Evolutionary conservation across 805 yeast species (phyloP), one percentile per base, ranked within the genome.

Genomic region (Wickerhamomyces kurtzmanii): DNA sequence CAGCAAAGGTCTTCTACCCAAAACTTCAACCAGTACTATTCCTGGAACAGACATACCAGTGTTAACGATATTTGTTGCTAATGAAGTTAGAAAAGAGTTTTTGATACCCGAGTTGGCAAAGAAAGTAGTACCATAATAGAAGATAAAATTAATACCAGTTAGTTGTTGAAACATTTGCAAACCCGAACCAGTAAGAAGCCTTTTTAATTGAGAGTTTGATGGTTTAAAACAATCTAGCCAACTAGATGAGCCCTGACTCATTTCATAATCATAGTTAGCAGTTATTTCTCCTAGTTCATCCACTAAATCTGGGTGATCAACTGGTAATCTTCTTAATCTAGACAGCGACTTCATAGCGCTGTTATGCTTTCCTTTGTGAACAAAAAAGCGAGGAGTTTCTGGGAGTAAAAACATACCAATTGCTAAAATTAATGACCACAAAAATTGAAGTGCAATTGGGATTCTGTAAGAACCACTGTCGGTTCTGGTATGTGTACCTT

Each of bases 371-470:
- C 69, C 71, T 37, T 70, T 69, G 27, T 68, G 69, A 17, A 83
- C 75, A 35, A 55, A 68, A 54, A 56, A 83, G 43, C 94, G 65
- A 21, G 94, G 93, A 23, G 81, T 65, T 45, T 82, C 94, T 15
- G 93, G 87, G 23, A 82, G 57, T 38, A 75, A 62, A 34, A 72
- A 47, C 63, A 82, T 65, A 26, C 91, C 91, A 22, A 51, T 39
- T 29, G 67, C 64, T 31, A 83, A 57, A 27, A 77, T 49, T 2
- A 68, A 33, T n/a, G 84, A 75, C 77, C 86, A 83, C 5, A 72
- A 39, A 41, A 79, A 68, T 55, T 80, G 87, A 19, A 82, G 42
- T 10, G 76, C 86, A 39, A 81, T 66, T 15, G 91, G 91, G 29
- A 82, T 67, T 45, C 89, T 62, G 59, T 76, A 83, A 12, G 82